These are phyloP conservation scores for Tilletia setariae DNA, from an alignment of 1,284 basidiomycete genomes.

Conservation along the genomic window DNA sequence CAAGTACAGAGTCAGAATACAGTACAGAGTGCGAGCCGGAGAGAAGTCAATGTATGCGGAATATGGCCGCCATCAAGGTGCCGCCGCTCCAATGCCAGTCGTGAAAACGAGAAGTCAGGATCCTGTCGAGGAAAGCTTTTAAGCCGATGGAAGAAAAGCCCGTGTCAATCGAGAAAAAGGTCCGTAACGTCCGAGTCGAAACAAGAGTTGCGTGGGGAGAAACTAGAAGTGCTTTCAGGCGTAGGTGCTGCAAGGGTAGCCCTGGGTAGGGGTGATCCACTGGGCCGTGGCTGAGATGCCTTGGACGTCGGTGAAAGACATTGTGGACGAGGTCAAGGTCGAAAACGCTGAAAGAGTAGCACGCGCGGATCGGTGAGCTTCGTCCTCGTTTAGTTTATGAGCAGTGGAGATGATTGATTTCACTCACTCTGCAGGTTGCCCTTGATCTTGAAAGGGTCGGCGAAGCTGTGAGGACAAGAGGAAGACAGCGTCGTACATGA, in stretches of 20 bases:
- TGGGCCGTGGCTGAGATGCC: constrained; percentile 11
- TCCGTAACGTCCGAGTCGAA: too few relatives aligned
- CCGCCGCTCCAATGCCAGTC: too few relatives aligned
- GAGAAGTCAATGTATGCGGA: too few relatives aligned
- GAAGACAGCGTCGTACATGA: neutral
- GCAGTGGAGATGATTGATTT: too few relatives aligned
- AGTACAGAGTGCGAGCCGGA: too few relatives aligned
- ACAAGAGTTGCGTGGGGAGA: too few relatives aligned
- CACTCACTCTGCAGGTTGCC: constrained; percentile 11
- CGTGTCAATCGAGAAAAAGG: too few relatives aligned
- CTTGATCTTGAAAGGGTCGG: neutral
- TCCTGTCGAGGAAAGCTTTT: too few relatives aligned
- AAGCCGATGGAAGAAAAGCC: too few relatives aligned
- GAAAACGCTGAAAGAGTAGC: neutral
- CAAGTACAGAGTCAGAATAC: too few relatives aligned
- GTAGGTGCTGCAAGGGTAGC: constrained; percentile 10
- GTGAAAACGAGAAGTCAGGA: too few relatives aligned
- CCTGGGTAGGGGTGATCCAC: constrained; percentile 13
- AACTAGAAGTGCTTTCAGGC: neutral
- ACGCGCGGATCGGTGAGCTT: neutral
- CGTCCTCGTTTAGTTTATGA: neutral
- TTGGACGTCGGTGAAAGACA: constrained; percentile 12
- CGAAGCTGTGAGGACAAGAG: neutral
- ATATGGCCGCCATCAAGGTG: too few relatives aligned
- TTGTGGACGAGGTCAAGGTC: neutral